These are phyloP conservation scores for Penicillium italicum DNA, from an alignment of 2,329 filamentous ascomycete species.

Conservation along the genomic window DNA sequence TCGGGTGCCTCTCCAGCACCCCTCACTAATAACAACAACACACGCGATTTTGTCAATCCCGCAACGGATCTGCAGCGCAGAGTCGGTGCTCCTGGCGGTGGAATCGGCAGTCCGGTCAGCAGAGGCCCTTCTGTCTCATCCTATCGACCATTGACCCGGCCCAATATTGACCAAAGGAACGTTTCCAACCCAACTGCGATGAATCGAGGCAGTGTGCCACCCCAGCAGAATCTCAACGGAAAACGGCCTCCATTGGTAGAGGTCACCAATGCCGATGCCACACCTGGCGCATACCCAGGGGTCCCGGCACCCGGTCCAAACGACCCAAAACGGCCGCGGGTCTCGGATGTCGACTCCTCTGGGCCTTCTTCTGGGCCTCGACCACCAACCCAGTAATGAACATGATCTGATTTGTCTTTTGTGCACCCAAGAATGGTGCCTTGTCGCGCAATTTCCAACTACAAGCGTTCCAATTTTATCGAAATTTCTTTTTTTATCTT, in stretches of 20 bases:
- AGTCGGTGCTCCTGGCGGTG: conserved; percentile 34
- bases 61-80: conserved; percentile 34
- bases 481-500: not conserved
- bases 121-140: conserved; percentile 38
- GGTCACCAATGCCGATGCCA: conserved; percentile 40
- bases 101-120: conserved; percentile 31
- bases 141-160: conserved; percentile 46
- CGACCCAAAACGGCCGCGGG: conserved; percentile 34
- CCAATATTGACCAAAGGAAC: conserved; percentile 32
- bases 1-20: conserved; percentile 29
- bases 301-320: conserved; percentile 24
- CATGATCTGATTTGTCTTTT: not conserved
- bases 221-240: conserved; percentile 35
- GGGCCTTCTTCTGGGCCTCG: conserved; percentile 9
- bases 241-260: conserved; percentile 46
- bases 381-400: conserved; percentile 5
- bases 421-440: not conserved
- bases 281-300: conserved; percentile 19
- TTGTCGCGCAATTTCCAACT: not conserved
- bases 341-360: conserved; percentile 18
- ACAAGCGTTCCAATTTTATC: not conserved
- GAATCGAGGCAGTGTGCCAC: conserved; percentile 21
- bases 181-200: conserved; percentile 15
- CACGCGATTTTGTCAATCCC: conserved; percentile 37
- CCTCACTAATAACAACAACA: conserved; percentile 24